These are phyloP conservation scores for Antrodiella citrinella DNA, from an alignment of 768 basidiomycete species.

Conservation along the genomic window DNA sequence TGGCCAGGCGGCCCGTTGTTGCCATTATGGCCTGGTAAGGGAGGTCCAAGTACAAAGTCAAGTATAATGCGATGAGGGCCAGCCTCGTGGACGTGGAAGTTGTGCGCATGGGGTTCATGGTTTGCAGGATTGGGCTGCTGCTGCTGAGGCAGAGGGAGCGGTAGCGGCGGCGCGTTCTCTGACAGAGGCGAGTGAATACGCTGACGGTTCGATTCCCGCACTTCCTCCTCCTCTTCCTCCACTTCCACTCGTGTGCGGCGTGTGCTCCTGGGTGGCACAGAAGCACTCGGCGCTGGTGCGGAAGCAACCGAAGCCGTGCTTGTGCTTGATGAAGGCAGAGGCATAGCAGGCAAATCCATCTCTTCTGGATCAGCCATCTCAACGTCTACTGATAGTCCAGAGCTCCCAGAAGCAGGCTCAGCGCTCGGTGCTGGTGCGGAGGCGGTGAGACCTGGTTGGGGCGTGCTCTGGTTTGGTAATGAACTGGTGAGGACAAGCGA, in stretches of 20 bases:
- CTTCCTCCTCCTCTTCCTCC: constrained; percentile 54
- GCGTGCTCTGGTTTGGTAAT: background rate
- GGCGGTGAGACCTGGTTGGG: too few species aligned
- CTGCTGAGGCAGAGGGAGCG: constrained; percentile 8
- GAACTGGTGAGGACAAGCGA: background rate
- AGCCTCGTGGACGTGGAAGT: background rate
- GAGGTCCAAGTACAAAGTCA: constrained; percentile 14
- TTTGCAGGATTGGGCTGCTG: background rate
- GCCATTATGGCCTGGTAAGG: constrained; percentile 14
- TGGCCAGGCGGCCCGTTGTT: background rate
- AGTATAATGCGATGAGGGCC: background rate
- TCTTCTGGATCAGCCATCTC: constrained; percentile 8
- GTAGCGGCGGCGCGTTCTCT: constrained; percentile 10
- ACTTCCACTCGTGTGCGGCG: constrained; percentile 54
- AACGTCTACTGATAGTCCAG: background rate
- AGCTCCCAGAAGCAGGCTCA: background rate
- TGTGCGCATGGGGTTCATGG: background rate
- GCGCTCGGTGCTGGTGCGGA: background rate
- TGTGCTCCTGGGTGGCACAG: background rate
- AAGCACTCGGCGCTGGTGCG: background rate
- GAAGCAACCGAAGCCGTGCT: constrained; percentile 7
- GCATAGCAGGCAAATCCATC: constrained; percentile 3
- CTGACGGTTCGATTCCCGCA: constrained; percentile 54
- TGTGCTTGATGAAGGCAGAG: background rate
- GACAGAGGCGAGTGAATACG: constrained; percentile 30